Percentiles rank a stretch among this genome's conserved stretches.
Conservation (phyloP, 331 rosid species). For the Cydonia oblonga region DNA sequence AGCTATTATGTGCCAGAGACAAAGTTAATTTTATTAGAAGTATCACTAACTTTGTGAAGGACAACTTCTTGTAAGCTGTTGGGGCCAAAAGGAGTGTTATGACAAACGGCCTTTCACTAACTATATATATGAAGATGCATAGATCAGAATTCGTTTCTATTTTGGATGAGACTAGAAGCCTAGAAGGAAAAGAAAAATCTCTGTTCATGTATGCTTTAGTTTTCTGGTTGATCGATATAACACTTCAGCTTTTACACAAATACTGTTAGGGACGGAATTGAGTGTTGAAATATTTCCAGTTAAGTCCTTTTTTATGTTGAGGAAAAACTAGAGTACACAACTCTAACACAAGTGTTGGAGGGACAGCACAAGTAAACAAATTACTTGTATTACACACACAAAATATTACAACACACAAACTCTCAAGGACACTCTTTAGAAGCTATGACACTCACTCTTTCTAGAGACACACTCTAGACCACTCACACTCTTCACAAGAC, state of each 20-base stretch:
- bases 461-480: too few relatives aligned
- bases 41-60: neutral
- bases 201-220: neutral
- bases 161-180: neutral
- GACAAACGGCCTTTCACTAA: neutral
- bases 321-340: too few relatives aligned
- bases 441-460: too few relatives aligned
- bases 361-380: too few relatives aligned
- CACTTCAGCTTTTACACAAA: neutral
- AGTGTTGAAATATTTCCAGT: neutral
- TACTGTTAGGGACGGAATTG: neutral
- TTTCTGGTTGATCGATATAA: neutral
- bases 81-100: neutral
- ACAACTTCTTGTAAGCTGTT: neutral
- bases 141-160: neutral
- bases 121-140: neutral
- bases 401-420: too few relatives aligned
- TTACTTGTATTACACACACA: too few relatives aligned
- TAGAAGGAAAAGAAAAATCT: neutral
- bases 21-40: neutral
- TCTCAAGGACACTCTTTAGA: too few relatives aligned
- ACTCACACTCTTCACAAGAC: too few relatives aligned
- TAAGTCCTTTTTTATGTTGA: neutral
- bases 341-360: too few relatives aligned
- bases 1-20: neutral